These are phyloP conservation scores for Alternaria novae-zelandiae DNA, from an alignment of 2,329 filamentous ascomycete species.

Conservation along the genomic window DNA sequence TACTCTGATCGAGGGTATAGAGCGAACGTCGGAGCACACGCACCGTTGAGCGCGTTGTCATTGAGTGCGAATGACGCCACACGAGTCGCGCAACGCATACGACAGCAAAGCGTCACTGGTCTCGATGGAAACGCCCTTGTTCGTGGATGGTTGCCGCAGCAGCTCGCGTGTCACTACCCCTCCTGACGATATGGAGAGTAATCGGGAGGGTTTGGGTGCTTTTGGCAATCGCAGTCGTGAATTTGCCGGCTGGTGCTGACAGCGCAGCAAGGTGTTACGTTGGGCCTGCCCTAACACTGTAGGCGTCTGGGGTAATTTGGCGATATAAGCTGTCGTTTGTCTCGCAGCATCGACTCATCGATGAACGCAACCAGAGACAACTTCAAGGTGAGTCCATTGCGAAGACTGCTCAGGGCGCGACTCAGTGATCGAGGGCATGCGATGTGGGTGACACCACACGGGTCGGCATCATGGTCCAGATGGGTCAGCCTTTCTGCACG, in stretches of 20 bases:
- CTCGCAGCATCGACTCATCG: not conserved
- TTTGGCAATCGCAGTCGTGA: slow-evolving; percentile 18
- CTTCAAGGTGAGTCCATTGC: not conserved
- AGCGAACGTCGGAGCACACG: not conserved
- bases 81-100: not conserved
- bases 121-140: not conserved
- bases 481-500: not conserved
- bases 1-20: not conserved
- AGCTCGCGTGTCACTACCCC: slow-evolving; percentile 12
- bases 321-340: not conserved
- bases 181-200: slow-evolving; percentile 2
- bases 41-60: not conserved
- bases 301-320: not conserved
- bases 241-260: slow-evolving; percentile 1
- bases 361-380: not conserved
- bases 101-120: slow-evolving; percentile 2
- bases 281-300: not conserved
- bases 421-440: not conserved
- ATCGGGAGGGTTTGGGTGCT: slow-evolving; percentile 16
- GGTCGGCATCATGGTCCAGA: not conserved
- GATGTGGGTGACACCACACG: not conserved
- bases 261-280: slow-evolving; percentile 5
- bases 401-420: not conserved
- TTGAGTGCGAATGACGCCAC: not conserved
- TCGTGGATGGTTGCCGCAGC: not conserved